Evolutionary conservation across 805 yeast genomes (phyloP), one percentile per base, ranked within the genome.

Genomic region (Metschnikowia colocasiae): DNA sequence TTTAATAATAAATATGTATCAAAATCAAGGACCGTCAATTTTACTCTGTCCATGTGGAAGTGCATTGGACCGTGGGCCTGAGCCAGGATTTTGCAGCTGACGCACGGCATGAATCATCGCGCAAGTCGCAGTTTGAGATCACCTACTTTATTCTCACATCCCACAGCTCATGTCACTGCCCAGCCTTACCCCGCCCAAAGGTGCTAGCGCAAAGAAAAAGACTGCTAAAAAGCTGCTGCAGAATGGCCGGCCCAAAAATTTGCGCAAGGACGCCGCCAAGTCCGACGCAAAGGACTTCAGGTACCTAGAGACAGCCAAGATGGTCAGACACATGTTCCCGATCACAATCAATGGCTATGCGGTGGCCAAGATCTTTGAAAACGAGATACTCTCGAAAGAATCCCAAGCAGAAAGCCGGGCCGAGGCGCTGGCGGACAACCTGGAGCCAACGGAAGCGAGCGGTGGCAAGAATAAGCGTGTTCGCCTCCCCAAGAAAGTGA

Each of bases 291-390:
- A 59, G 26, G 63, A 60, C 37, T 57, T 57, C 37, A 57, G 62
- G 46, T 57, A 58, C 35, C 59, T 54, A 10, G 71, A 71, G 50
- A 53, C 69, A n/a, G 59, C 59, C 40, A 70, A 71, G 47, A 57
- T 71, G 18, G 48, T 66, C 25, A 60, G 60, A 31, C 53, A 57
- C 16, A 62, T 59, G 49, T 56, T 53, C 16, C 75, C 74, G 6
- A 57, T 70, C 9, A 69, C 75, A 10, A 57, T 71, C 29, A 71
- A 71, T 50, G 75, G 75, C 1, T 46, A 54, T 23, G 48, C 60
- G 7, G 53, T 53, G 34, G 40, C 47, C 10, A 57, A 51, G 41
- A 48, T 58, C 27, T 39, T 54, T 15, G 54, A 54, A 36, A 33
- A 42, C 10, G 40, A 38, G 4, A 18, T 34, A 19, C 29, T 23